Percentiles rank a stretch among this genome's conserved stretches.
Conservation (phyloP, 257 asterid genomes). For the Ocimum tenuiflorum region DNA sequence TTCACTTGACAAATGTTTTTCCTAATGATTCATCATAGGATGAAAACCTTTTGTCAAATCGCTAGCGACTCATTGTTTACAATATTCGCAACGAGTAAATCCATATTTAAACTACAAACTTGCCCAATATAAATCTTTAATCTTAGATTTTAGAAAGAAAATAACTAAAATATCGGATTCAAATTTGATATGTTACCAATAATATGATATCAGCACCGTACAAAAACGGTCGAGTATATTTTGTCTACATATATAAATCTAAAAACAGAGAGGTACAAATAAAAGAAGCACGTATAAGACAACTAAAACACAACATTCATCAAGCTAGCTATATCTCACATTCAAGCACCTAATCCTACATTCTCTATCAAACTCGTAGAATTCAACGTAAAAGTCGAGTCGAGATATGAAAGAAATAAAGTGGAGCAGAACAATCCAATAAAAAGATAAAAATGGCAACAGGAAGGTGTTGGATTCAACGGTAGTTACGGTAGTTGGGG, state of each 20-base stretch:
- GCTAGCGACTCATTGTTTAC: too few relatives aligned
- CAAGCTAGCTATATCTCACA: slow-evolving; percentile 18
- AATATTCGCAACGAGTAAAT: too few relatives aligned
- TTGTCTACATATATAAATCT: neutral
- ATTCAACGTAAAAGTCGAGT: neutral
- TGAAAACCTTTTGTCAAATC: too few relatives aligned
- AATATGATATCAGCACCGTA: too few relatives aligned
- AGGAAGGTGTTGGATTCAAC: slow-evolving; percentile 27
- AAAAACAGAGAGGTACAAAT: neutral
- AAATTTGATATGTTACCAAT: too few relatives aligned
- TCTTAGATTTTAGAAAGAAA: too few relatives aligned
- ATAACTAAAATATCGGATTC: too few relatives aligned
- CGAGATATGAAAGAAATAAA: neutral
- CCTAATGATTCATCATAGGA: too few relatives aligned
- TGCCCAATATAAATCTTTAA: too few relatives aligned
- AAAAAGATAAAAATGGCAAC: neutral
- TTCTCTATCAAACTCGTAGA: neutral
- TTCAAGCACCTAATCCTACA: slow-evolving; percentile 24
- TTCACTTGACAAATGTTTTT: too few relatives aligned
- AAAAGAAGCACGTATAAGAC: neutral
- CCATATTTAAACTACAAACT: too few relatives aligned
- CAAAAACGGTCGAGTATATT: neutral
- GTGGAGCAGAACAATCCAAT: neutral
- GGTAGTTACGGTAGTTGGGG: slow-evolving; percentile 81
- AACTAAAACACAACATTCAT: slow-evolving; percentile 18